A percentile compares a stretch with the other conserved stretches of the same genome.
phyloP scores from a whole-genome alignment of 192 early-diverging fungal species.

The Gorgonomyces haynaldii region DNA sequence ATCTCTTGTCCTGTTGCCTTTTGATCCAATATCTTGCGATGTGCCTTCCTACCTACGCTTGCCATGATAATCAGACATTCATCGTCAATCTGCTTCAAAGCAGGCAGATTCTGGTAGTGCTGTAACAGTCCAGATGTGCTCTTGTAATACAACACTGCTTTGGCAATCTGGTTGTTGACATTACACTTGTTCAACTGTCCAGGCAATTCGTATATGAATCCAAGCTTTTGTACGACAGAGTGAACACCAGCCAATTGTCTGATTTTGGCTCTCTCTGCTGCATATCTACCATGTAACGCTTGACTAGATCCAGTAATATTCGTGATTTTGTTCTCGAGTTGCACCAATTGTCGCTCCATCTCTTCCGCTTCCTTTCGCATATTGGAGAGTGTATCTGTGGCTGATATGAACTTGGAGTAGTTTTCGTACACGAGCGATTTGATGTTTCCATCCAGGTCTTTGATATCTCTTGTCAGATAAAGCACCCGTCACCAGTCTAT shows the following conservation, averaged over 20 bases:
- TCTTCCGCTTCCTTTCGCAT: conserved; percentile 78
- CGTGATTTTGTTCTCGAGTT: conserved; percentile 55
- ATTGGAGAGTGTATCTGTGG: conserved; percentile 76
- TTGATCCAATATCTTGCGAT: conserved; percentile 17
- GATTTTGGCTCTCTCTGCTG: conserved; percentile 57
- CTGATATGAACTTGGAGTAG: conserved; percentile 93
- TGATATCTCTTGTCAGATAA: conserved; percentile 41
- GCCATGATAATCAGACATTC: conserved; percentile 75
- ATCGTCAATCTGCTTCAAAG: conserved; percentile 65
- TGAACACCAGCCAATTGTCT: conserved; percentile 61
- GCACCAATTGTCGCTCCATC: conserved; percentile 75
- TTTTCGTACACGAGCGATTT: conserved; percentile 98
- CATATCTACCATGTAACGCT: conserved; percentile 49
- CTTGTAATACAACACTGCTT: conserved; percentile 68
- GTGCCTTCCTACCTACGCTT: conserved; percentile 50
- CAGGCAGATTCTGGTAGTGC: conserved; percentile 63
- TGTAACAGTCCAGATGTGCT: conserved; percentile 58
- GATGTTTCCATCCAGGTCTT: conserved; percentile 88
- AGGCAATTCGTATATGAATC: conserved; percentile 84
- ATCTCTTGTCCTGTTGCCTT: too few species aligned
- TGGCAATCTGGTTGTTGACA: conserved; percentile 44
- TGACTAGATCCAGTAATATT: conserved; percentile 43
- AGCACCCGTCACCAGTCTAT: conserved; percentile 61
- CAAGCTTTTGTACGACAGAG: conserved; percentile 62
- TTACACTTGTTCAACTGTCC: conserved; percentile 53